Conservation (phyloP, 768 basidiomycete genomes). For the Phylloporus sp. region DNA sequence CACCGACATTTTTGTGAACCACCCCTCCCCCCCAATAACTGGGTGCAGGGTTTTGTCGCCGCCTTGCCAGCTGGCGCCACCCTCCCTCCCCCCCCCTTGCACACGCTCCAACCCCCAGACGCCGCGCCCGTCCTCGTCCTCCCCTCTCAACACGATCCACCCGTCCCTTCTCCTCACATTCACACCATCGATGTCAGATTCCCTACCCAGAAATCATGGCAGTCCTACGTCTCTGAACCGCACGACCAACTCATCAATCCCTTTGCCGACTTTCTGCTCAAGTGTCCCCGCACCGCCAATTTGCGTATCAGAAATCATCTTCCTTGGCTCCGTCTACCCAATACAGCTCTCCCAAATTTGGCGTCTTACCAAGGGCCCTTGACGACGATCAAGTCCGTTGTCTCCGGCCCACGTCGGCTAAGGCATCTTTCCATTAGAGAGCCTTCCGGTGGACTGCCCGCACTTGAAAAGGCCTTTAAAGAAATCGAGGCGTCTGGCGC, state of each 20-base stretch:
- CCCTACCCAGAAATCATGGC: conserved; percentile 28
- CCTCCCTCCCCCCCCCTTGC: conserved; percentile 5
- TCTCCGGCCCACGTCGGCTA: conserved; percentile 15
- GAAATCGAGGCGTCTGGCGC: conserved; percentile 19
- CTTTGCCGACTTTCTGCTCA: conserved; percentile 21
- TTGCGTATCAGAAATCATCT: conserved; percentile 26
- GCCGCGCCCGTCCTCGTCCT: not conserved
- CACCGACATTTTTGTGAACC: conserved; percentile 26
- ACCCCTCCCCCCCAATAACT: conserved; percentile 6
- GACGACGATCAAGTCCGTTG: conserved; percentile 25
- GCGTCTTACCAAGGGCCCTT: conserved; percentile 22
- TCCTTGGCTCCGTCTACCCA: conserved; percentile 22
- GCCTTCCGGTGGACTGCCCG: conserved; percentile 15
- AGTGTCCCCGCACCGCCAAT: conserved; percentile 20
- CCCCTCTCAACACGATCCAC: conserved; percentile 11
- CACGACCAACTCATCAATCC: conserved; percentile 27
- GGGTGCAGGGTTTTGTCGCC: conserved; percentile 13
- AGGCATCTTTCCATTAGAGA: conserved; percentile 25
- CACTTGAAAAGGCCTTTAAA: conserved; percentile 25
- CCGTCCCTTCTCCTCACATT: conserved; percentile 21
- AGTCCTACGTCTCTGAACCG: conserved; percentile 24
- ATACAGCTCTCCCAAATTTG: conserved; percentile 18
- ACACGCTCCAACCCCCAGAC: conserved; percentile 5
- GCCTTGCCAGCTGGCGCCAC: conserved; percentile 3
- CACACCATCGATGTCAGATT: conserved; percentile 30